These are phyloP conservation scores for Primulina huaijiensis DNA, from an alignment of 257 asterid genomes.

Conservation along the genomic window DNA sequence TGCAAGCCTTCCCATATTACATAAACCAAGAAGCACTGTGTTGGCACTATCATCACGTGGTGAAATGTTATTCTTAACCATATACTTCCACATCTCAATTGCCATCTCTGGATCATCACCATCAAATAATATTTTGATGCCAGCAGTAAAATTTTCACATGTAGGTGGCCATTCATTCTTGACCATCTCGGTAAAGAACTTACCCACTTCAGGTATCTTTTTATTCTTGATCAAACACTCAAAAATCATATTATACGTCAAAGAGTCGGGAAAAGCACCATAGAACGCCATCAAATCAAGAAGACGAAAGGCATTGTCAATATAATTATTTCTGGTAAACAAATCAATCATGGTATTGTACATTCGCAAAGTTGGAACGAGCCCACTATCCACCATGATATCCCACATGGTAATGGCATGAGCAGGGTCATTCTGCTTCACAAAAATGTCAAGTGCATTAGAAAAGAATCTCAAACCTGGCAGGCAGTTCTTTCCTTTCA, in stretches of 20 bases:
- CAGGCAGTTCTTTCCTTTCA: conserved; percentile 63
- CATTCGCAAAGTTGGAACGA: conserved; percentile 50
- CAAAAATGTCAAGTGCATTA: conserved; percentile 55
- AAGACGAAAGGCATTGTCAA: conserved; percentile 52
- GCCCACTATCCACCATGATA: conserved; percentile 51
- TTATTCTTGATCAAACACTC: conserved; percentile 57
- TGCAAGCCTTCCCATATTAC: conserved; percentile 49
- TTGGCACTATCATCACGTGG: conserved; percentile 72
- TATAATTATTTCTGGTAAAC: conserved; percentile 43
- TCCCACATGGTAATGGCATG: conserved; percentile 60
- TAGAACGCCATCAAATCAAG: conserved; percentile 67
- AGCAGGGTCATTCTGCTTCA: conserved; percentile 49
- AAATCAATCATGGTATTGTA: conserved; percentile 58
- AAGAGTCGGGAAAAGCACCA: conserved; percentile 68
- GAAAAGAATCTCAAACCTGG: conserved; percentile 76
- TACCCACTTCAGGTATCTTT: conserved; percentile 47
- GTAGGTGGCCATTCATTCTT: conserved; percentile 77
- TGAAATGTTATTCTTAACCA: conserved; percentile 40
- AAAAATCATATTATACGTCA: conserved; percentile 63
- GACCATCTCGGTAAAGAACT: conserved; percentile 63
- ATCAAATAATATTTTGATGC: conserved; percentile 56
- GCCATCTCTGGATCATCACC: conserved; percentile 73
- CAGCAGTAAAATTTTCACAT: conserved; percentile 46
- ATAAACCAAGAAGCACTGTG: conserved; percentile 63
- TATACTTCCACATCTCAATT: conserved; percentile 63